Percentiles rank a stretch among this genome's conserved stretches.
Evolutionary conservation across 495 filamentous ascomycete species (phyloP).

Genomic region (Neurospora sp.): DNA sequence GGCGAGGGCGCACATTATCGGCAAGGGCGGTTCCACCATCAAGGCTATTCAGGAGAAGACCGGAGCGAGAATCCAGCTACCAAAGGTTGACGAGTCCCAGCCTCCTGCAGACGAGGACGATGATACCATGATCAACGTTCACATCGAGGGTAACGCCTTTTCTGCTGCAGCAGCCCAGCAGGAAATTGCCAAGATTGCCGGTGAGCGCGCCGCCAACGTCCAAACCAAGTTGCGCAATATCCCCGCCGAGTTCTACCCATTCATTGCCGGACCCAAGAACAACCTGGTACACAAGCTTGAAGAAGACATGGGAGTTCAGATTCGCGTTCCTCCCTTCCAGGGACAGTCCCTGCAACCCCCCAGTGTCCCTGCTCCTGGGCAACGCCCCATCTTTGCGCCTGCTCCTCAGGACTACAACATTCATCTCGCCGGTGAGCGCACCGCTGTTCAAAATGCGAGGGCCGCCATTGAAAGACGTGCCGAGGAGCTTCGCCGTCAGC

Average conservation of each 20-base stretch:
- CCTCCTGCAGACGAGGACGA: conserved; percentile 68
- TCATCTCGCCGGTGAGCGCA: conserved; percentile 74
- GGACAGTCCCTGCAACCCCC: conserved; percentile 63
- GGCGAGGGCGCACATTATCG: conserved; percentile 79
- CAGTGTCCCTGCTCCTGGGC: conserved; percentile 49
- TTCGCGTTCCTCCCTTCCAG: conserved; percentile 73
- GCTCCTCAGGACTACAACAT: conserved; percentile 60
- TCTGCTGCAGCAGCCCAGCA: conserved; percentile 69
- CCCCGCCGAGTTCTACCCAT: conserved; percentile 89
- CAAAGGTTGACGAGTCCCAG: conserved; percentile 56
- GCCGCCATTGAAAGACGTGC: conserved; percentile 69
- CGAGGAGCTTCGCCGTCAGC: conserved; percentile 54
- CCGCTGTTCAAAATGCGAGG: conserved; percentile 67
- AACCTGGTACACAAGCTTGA: conserved; percentile 57
- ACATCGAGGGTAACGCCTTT: conserved; percentile 82
- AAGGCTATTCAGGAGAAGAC: conserved; percentile 76
- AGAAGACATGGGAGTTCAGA: conserved; percentile 48
- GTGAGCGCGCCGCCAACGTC: conserved; percentile 73
- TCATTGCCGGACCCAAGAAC: conserved; percentile 79
- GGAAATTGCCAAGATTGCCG: conserved; percentile 75
- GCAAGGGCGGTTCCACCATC: conserved; percentile 79
- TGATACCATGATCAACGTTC: conserved; percentile 68
- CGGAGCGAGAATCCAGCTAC: conserved; percentile 79
- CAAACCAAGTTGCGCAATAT: conserved; percentile 67
- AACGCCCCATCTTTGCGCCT: conserved; percentile 56